Conservation (phyloP, 1,284 basidiomycete genomes). For the Puccinia triticina region DNA sequence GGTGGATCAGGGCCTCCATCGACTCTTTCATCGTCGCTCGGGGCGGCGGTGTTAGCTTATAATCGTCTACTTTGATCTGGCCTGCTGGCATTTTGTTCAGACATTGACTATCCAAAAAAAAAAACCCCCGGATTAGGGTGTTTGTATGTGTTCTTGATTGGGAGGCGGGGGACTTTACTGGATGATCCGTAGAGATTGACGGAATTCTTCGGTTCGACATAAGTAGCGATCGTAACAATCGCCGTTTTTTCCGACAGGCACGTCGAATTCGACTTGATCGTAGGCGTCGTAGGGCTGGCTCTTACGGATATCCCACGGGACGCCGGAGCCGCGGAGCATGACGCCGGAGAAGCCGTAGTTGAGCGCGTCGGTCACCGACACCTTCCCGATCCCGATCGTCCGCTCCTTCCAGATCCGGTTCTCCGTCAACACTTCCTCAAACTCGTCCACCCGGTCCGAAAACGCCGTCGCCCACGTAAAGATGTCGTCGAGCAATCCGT, state of each 20-base stretch:
- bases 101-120: conserved; percentile 65
- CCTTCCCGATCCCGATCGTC: conserved; percentile 85
- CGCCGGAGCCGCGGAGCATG: conserved; percentile 91
- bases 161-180: conserved; percentile 65
- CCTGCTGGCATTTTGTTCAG: conserved; percentile 97
- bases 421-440: conserved; percentile 95
- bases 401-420: conserved; percentile 98
- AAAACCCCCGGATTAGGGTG: background rate
- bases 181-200: conserved; percentile 89
- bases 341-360: conserved; percentile 95
- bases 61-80: conserved; percentile 91
- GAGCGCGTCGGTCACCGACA: conserved; percentile 88
- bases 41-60: conserved; percentile 96
- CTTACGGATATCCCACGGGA: conserved; percentile 68
- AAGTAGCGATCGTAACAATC: conserved; percentile 95
- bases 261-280: conserved; percentile 95
- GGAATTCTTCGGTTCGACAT: conserved; percentile 96
- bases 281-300: conserved; percentile 95
- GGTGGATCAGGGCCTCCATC: conserved; percentile 83
- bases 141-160: background rate
- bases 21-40: conserved; percentile 98
- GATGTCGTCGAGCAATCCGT: conserved; percentile 94
- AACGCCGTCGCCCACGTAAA: conserved; percentile 98
- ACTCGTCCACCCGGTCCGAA: conserved; percentile 81
- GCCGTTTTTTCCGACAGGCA: conserved; percentile 93